phyloP scores from a whole-genome alignment of 2,329 filamentous ascomycete genomes.

The Parasarocladium wereldwijsianum region DNA sequence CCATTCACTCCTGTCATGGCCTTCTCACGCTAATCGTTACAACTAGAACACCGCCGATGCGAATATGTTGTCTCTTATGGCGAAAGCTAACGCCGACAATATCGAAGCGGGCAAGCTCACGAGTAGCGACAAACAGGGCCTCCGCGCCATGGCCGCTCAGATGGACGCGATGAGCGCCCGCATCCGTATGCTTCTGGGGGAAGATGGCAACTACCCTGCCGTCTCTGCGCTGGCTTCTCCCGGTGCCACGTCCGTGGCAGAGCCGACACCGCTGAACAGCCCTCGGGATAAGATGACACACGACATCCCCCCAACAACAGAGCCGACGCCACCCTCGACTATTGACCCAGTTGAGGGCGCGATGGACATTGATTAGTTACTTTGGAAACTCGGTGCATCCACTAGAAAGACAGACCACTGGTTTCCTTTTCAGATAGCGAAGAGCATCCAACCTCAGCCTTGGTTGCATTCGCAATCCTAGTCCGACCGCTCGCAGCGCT shows the following conservation, averaged over 20 bases:
- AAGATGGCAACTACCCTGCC: conserved; percentile 8
- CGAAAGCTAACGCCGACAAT: conserved; percentile 28
- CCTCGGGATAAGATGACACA: conserved; percentile 17
- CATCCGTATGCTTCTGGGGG: conserved; percentile 25
- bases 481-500: too few species aligned
- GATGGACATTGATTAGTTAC: conserved; percentile 24
- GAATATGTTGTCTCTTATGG: conserved; percentile 30
- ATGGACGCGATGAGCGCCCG: conserved; percentile 27
- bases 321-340: conserved; percentile 24
- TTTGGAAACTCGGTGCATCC: too few species aligned
- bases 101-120: conserved; percentile 25
- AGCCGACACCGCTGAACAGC: conserved; percentile 4
- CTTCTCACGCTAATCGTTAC: conserved; percentile 7
- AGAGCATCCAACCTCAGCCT: too few species aligned
- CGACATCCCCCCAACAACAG: conserved; percentile 15
- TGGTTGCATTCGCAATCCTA: too few species aligned
- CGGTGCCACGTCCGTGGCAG: conserved; percentile 5
- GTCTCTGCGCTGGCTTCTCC: conserved; percentile 8
- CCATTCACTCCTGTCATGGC: background rate
- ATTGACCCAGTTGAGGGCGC: conserved; percentile 21
- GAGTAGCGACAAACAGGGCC: conserved; percentile 25
- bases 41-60: conserved; percentile 29
- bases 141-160: conserved; percentile 33
- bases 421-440: too few species aligned
- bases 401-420: too few species aligned